Conservation (phyloP, 805 yeast species). For the Candida stauntonica region DNA sequence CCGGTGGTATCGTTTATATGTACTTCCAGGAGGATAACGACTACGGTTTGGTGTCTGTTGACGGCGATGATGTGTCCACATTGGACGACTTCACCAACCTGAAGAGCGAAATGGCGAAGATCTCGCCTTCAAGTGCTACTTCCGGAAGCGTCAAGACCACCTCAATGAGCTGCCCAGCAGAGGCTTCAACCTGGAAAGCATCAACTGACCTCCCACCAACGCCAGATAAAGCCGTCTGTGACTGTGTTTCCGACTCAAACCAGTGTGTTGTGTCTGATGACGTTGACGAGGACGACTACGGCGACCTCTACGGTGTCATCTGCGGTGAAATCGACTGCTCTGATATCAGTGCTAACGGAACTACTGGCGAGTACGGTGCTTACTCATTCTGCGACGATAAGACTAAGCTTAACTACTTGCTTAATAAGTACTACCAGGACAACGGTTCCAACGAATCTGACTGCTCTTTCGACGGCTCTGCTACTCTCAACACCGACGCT, state of each 20-base stretch:
- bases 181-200: conserved; percentile 61
- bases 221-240: conserved; percentile 62
- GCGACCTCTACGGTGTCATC: conserved; percentile 50
- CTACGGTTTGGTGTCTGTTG: conserved; percentile 70
- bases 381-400: conserved; percentile 67
- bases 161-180: conserved; percentile 43
- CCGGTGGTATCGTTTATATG: conserved; percentile 93
- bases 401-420: conserved; percentile 62
- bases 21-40: conserved; percentile 80
- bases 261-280: conserved; percentile 54
- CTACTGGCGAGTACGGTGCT: conserved; percentile 66
- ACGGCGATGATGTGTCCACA: conserved; percentile 49
- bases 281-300: conserved; percentile 53
- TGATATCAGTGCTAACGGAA: conserved; percentile 58
- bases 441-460: conserved; percentile 45
- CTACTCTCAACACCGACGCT: conserved; percentile 42
- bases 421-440: conserved; percentile 60
- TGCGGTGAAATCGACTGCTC: conserved; percentile 59
- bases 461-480: conserved; percentile 71
- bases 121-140: conserved; percentile 47
- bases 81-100: conserved; percentile 56
- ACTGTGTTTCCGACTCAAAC: conserved; percentile 51
- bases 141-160: conserved; percentile 35
- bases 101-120: conserved; percentile 46
- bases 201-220: conserved; percentile 70